Conservation (phyloP, 2,329 filamentous ascomycete species). For the Fonsecaea pugnacius region DNA sequence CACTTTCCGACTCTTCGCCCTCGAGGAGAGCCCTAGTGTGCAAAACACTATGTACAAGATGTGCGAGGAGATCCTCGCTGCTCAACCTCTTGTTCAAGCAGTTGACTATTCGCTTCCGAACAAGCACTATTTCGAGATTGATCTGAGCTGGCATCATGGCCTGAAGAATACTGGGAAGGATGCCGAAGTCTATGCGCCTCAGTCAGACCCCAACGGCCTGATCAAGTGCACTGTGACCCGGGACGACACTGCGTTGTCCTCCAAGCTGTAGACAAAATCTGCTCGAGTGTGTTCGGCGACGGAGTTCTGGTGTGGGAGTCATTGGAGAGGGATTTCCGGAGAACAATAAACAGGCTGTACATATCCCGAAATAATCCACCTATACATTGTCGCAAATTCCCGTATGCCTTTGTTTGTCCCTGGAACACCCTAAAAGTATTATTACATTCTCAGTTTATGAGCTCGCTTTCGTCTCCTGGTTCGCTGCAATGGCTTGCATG, state of each 20-base stretch:
- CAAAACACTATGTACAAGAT: slow-evolving; percentile 99
- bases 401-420: not conserved
- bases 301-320: slow-evolving; percentile 38
- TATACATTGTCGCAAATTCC: slow-evolving; percentile 15
- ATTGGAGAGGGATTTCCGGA: slow-evolving; percentile 1
- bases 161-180: slow-evolving; percentile 94
- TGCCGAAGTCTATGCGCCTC: slow-evolving; percentile 92
- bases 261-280: slow-evolving; percentile 11
- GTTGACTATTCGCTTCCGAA: slow-evolving; percentile 89
- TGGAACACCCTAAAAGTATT: slow-evolving; percentile 16
- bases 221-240: slow-evolving; percentile 84
- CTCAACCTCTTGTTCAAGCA: slow-evolving; percentile 70
- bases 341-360: slow-evolving; percentile 10
- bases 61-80: slow-evolving; percentile 81
- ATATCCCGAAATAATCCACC: slow-evolving; percentile 26
- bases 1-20: slow-evolving; percentile 89
- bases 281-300: slow-evolving; percentile 31
- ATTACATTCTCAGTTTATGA: slow-evolving; percentile 3
- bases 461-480: slow-evolving; percentile 17
- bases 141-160: slow-evolving; percentile 95
- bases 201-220: slow-evolving; percentile 89
- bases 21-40: slow-evolving; percentile 88
- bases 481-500: slow-evolving; percentile 32
- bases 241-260: slow-evolving; percentile 15
- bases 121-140: slow-evolving; percentile 98